Evolutionary conservation across 257 asterid genomes (phyloP), one percentile per base, ranked within the genome.

Genomic region (Echites panduratus): DNA sequence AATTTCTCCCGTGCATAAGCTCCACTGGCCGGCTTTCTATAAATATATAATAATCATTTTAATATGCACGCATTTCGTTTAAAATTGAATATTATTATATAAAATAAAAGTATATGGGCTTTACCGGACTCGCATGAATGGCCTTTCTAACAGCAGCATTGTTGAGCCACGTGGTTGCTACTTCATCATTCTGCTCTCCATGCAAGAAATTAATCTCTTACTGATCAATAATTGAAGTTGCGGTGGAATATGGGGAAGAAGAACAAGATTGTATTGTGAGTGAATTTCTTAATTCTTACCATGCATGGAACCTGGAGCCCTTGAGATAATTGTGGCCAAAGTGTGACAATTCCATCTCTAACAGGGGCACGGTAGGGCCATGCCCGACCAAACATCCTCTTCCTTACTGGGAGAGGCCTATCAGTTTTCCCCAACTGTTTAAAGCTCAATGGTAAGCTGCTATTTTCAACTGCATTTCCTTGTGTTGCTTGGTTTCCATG

Each of bases 281-380:
- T 43, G 4, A 32, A 67, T 8, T 45, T 45, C 45, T 17, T 13
- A 0, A 4, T 49, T 58, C 77, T 71, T 82, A 85, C 93, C 19
- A 70, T 1, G 70, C 93, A 88, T 3, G 90, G 89, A 69, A 85
- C 87, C 0, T 2, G 7, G 58, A 57, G 7, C 48, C 49, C 66
- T 29, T 73, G 41, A 73, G 80, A 69, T 24, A 85, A 65, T 17
- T 85, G 80, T 9, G 89, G 82, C 93, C 90, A 88, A 4, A 74
- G 14, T 0, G 89, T 85, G 68, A 87, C 24, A 38, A 75, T 52
- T 14, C 93, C 93, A 16, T 78, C 86, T 47, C 59, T 75, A 8
- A 85, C 86, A 8, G 85, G 87, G 26, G 90, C 90, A 43, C 85
- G 87, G 38, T 77, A 84, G 27, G 93, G 93, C 93, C 93, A 84